Conservation (phyloP, 2,329 filamentous ascomycete genomes). For the Paraconiothyrium brasiliense region DNA sequence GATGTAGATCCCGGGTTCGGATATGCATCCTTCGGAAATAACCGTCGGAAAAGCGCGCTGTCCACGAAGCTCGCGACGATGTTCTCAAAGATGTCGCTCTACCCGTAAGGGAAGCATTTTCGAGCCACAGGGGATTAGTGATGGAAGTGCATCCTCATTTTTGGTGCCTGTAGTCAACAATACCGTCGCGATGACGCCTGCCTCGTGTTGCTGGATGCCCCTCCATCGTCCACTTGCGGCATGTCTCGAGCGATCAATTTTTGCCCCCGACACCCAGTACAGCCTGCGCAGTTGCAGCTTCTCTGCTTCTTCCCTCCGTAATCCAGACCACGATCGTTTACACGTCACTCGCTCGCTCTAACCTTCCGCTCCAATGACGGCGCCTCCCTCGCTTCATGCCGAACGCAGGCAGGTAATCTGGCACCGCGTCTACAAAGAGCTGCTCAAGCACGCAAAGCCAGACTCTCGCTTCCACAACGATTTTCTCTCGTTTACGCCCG, state of each 20-base stretch:
- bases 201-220: background rate
- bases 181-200: conserved; percentile 10
- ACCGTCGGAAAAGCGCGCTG: background rate
- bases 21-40: conserved; percentile 7
- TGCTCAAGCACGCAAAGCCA: conserved; percentile 52
- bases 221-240: conserved; percentile 8
- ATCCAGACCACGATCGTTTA: conserved; percentile 8
- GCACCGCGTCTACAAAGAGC: conserved; percentile 45
- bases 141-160: background rate
- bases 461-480: conserved; percentile 57
- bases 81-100: background rate
- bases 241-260: conserved; percentile 15
- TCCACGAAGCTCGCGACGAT: background rate
- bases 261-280: background rate
- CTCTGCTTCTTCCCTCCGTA: conserved; percentile 2
- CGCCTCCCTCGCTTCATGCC: conserved; percentile 20
- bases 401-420: conserved; percentile 34
- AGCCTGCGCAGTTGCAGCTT: background rate
- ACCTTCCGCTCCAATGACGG: conserved; percentile 24
- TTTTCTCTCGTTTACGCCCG: conserved; percentile 55
- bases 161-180: conserved; percentile 12
- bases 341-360: conserved; percentile 10
- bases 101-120: background rate
- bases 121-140: too few species aligned
- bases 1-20: conserved; percentile 6